Evolutionary conservation across 495 filamentous ascomycete species (phyloP), one percentile per base, ranked within the genome.

Genomic region (Hyaloscypha bicolor): DNA sequence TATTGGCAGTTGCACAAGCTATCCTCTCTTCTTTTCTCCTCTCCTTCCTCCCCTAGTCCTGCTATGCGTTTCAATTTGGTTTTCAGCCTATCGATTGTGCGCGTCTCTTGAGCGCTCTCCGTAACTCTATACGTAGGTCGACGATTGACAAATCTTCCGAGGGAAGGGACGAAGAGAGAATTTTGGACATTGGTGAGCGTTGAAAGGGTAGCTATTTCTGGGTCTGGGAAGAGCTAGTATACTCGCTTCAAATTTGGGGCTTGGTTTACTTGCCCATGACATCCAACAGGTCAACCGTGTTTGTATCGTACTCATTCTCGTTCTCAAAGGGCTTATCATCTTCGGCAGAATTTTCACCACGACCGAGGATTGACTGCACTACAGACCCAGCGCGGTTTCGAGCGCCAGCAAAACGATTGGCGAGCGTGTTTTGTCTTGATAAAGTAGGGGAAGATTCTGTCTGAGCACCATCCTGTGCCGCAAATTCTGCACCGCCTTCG

Each of bases 141-240:
- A 29, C 90, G 83, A 67, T 93, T 93, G 29, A 93, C 57, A 59
- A 84, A 83, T 52, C 77, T 77, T 14, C 87, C 87, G 42, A 92
- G 76, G 4, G 89, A 86, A 0, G 89, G 89, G 35, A 92, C 78
- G 75, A 92, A 92, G 19, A 92, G 82, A 0, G 89, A 91, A 71
- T 92, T 92, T 63, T 92, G 89, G 21, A 92, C 88, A 71, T 92
- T 92, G 63, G 88, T 92, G 11, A 92, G 82, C 57, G 88, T 91
- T 0, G 89, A 90, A 0, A 92, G 77, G 4, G 89, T 88, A 9
- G 88, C 86, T 0, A 92, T 87, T 78, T 92, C 88, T 12, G 90
- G 90, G 63, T 92, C 90, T 91, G 69, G 1, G 39, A 31, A 30
- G 30, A 29, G 64, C 51, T 22, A 64, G 69, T 73, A 30, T 69